Percentiles rank a stretch among this genome's conserved stretches.
phyloP scores from a whole-genome alignment of 768 basidiomycete genomes.

The Leccinum rimulosum region DNA sequence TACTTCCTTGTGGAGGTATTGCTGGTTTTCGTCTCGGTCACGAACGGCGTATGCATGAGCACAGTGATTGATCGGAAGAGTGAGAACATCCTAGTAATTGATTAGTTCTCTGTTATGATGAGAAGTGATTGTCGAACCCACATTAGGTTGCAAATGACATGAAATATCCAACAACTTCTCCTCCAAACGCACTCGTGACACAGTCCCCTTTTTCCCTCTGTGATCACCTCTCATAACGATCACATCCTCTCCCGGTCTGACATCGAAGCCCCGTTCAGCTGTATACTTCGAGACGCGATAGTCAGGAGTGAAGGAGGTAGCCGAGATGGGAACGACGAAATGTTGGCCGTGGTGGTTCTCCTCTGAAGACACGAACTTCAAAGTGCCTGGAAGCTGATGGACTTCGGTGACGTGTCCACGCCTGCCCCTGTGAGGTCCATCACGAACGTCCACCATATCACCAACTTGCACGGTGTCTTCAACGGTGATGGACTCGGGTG shows the following conservation, averaged over 20 bases:
- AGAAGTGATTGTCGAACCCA: background rate
- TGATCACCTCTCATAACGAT: background rate
- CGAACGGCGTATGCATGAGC: background rate
- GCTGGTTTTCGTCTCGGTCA: background rate
- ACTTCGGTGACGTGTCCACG: background rate
- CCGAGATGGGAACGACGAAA: background rate
- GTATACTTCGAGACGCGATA: background rate
- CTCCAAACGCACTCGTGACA: background rate
- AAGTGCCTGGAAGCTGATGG: background rate
- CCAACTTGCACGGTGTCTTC: background rate
- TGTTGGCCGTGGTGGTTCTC: background rate
- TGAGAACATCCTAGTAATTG: background rate
- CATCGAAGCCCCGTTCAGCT: background rate
- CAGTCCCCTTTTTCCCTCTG: background rate
- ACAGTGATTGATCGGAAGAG: background rate
- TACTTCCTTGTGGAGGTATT: background rate
- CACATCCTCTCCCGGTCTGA: background rate
- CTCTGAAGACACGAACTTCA: background rate
- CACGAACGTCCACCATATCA: background rate
- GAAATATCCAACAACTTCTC: background rate
- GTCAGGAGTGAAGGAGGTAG: background rate
- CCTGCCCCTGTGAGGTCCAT: background rate
- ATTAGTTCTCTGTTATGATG: background rate
- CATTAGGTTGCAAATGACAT: background rate
- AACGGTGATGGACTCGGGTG: background rate